Conservation (phyloP, 1,284 basidiomycete species). For the Fomitopsis schrenkii region DNA sequence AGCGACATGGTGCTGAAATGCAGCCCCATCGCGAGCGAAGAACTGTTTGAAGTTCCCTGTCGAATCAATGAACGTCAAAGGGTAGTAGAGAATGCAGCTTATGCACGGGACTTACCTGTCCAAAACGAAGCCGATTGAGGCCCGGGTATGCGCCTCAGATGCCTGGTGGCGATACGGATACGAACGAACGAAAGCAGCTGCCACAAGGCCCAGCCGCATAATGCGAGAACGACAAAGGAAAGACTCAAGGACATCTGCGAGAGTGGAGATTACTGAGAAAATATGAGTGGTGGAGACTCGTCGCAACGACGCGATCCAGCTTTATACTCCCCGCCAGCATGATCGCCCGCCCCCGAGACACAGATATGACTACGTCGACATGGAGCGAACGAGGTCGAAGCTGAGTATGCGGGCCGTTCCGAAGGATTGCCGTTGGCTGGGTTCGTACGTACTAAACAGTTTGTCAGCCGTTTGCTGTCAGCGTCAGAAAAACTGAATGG, state of each 20-base stretch:
- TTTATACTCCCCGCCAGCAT: background rate
- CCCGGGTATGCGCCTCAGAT: background rate
- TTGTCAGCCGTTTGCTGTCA: background rate
- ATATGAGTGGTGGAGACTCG: background rate
- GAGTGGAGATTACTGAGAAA: background rate
- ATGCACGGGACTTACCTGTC: background rate
- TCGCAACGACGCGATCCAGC: background rate
- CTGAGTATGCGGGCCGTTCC: background rate
- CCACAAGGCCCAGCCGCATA: background rate
- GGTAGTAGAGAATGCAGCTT: background rate
- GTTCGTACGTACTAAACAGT: background rate
- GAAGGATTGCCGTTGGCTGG: background rate
- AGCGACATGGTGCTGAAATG: conserved; percentile 13
- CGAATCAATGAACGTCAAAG: no score
- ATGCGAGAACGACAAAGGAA: background rate
- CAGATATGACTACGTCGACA: no score
- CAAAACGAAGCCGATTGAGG: background rate
- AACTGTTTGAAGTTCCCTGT: background rate
- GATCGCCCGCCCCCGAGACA: background rate
- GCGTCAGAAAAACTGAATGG: background rate
- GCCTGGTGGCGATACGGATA: background rate
- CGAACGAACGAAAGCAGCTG: background rate
- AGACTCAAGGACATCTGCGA: background rate
- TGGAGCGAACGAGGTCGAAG: background rate
- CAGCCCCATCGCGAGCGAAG: conserved; percentile 10